Evolutionary conservation across 768 basidiomycete genomes (phyloP), one percentile per base, ranked within the genome.

Genomic region (Mycena maculata): DNA sequence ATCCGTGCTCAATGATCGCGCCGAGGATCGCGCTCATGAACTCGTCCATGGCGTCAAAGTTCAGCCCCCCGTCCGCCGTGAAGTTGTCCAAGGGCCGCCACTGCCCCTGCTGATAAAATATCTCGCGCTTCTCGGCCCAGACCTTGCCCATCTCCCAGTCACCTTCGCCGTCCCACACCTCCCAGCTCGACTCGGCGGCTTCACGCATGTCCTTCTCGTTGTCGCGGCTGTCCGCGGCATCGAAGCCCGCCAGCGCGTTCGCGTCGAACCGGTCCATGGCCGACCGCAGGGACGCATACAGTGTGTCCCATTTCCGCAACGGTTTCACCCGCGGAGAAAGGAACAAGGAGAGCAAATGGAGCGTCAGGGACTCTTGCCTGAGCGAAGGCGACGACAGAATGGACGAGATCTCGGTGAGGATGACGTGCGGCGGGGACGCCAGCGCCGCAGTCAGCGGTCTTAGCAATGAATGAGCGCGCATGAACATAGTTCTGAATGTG

Each of bases 111-210:
- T 95, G 92, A 77, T 97, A 98, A 72, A 99, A 95, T 23, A 98
- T 90, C 76, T 97, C 96, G 48, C 92, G 83, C 81, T 97, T 96
- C 79, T 99, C 96, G 1, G 93, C 90, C 94, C 97, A 99, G 20
- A 96, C 91, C 70, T 94, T 91, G 1, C 94, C 94, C 84, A 98
- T 89, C 78, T 97, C 96, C 94, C 94, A 96, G 63, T 94, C 92
- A 13, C 77, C 83, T 36, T 72, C 77, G 50, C 82, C 78, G 60
- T 85, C 84, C 86, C 91, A 92, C 0, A 98, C 88, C 68, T 92
- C 88, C 95, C 95, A 98, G 73, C 93, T 91, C 0, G 93, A 87
- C 60, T 88, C 88, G 7, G 96, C 94, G 0, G 90, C 92, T 59
- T 92, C 89, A 57, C 85, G 83, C 96, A 99, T 98, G 15, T 81